These are phyloP conservation scores for Penicillium maclennaniae DNA, from an alignment of 495 filamentous ascomycete genomes.

Conservation along the genomic window DNA sequence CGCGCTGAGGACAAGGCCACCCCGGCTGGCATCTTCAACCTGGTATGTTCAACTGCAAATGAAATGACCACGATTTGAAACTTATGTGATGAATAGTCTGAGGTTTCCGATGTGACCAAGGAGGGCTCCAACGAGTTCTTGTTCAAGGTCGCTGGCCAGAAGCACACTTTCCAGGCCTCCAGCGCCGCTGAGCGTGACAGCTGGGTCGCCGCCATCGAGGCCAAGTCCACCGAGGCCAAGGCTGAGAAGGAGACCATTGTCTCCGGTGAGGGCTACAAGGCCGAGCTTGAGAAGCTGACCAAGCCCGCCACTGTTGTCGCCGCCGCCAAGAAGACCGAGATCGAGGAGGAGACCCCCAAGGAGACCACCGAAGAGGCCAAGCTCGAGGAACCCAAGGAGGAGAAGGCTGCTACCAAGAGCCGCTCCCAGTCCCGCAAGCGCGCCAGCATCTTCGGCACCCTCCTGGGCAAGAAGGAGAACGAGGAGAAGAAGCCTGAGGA, in stretches of 20 bases:
- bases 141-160: conserved; percentile 78
- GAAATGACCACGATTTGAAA: neutral
- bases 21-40: conserved; percentile 76
- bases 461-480: conserved; percentile 74
- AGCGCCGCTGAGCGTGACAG: conserved; percentile 75
- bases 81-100: conserved; percentile 53
- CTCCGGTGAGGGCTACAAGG: conserved; percentile 75
- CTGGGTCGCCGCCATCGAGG: conserved; percentile 78
- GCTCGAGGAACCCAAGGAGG: conserved; percentile 33
- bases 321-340: conserved; percentile 44
- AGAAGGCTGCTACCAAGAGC: conserved; percentile 50
- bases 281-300: conserved; percentile 64
- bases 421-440: conserved; percentile 89
- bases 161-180: conserved; percentile 83
- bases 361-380: conserved; percentile 36
- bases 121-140: conserved; percentile 74
- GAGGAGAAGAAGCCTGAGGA: conserved; percentile 42
- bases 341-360: conserved; percentile 43
- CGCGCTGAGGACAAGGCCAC: conserved; percentile 72
- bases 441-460: conserved; percentile 70
- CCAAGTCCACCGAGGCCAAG: conserved; percentile 75
- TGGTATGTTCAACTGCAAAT: conserved; percentile 53
- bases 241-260: conserved; percentile 62
- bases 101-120: conserved; percentile 73
- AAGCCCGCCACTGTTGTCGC: conserved; percentile 44